Evolutionary conservation across 257 asterid genomes (phyloP).

Genomic region (Fraxinus cuspidata): DNA sequence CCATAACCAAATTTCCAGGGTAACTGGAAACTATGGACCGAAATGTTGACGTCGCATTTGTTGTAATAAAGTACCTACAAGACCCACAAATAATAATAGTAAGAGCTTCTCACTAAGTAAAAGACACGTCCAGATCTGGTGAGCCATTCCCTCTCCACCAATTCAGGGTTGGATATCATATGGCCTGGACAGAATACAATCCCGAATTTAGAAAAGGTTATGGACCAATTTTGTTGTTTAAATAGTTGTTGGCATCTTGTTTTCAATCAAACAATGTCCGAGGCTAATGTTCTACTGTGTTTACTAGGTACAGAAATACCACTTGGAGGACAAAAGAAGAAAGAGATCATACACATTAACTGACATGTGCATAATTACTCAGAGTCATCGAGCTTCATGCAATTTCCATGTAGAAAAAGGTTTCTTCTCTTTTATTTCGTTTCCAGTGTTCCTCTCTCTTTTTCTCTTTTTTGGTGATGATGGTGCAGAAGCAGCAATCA

Average conservation of each 20-base stretch:
- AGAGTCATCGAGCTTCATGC: not conserved
- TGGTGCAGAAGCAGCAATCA: not conserved
- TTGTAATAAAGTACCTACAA: slow-evolving; percentile 68
- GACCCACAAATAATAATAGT: not conserved
- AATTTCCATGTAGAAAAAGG: not conserved
- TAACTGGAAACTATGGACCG: slow-evolving; percentile 74
- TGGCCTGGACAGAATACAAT: not conserved
- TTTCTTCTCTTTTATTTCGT: not conserved
- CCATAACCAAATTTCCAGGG: slow-evolving; percentile 79
- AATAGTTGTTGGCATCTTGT: not conserved
- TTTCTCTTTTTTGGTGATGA: not conserved
- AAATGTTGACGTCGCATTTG: slow-evolving; percentile 89
- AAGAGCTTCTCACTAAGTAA: slow-evolving; percentile 14
- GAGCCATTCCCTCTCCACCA: not conserved
- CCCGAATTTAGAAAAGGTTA: not conserved
- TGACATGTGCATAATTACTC: not conserved
- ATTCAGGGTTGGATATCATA: not conserved
- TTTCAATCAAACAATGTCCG: not conserved
- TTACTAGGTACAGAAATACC: not conserved
- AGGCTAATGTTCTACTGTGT: not conserved
- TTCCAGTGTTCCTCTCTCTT: not conserved
- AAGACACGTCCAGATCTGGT: not conserved
- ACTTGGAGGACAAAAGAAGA: not conserved
- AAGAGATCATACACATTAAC: not conserved
- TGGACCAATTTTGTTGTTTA: not conserved